Evolutionary conservation across 2,329 filamentous ascomycete species (phyloP).

Genomic region (Pseudohalonectria lignicola): DNA sequence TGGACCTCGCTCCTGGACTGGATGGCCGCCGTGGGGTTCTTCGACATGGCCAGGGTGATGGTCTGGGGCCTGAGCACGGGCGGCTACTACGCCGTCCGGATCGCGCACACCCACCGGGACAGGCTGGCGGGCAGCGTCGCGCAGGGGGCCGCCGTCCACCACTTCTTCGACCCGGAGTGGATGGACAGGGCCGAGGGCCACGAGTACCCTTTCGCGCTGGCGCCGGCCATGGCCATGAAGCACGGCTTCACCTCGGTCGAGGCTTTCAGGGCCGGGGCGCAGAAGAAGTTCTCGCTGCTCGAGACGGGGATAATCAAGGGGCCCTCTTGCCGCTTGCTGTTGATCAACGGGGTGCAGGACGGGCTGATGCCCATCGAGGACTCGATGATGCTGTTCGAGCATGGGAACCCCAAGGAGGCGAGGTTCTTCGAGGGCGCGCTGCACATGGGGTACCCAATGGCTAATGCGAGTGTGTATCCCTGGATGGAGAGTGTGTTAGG

Average conservation of each 20-base stretch:
- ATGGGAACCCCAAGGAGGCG: constrained; percentile 54
- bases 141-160: constrained; percentile 52
- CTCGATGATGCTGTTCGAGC: constrained; percentile 51
- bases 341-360: constrained; percentile 53
- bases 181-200: constrained; percentile 50
- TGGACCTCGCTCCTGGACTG: constrained; percentile 53
- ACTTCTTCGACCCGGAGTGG: constrained; percentile 50
- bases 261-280: constrained; percentile 41
- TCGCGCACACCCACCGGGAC: constrained; percentile 54
- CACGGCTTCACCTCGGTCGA: constrained; percentile 47
- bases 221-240: constrained; percentile 47
- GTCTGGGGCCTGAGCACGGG: constrained; percentile 57
- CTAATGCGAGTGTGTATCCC: constrained; percentile 45
- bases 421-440: constrained; percentile 49
- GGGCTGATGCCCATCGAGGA: constrained; percentile 60
- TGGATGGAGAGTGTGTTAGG: constrained; percentile 49
- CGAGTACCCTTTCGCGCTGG: constrained; percentile 53
- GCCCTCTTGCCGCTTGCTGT: constrained; percentile 43
- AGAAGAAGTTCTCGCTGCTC: constrained; percentile 52
- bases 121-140: constrained; percentile 44
- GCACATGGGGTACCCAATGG: constrained; percentile 59
- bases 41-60: constrained; percentile 46
- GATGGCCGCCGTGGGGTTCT: constrained; percentile 34
- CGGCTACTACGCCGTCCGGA: constrained; percentile 56
- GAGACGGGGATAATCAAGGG: constrained; percentile 45